phyloP scores from a whole-genome alignment of 371 early-diverging fungal genomes.

The Rhizomucor pusillus region DNA sequence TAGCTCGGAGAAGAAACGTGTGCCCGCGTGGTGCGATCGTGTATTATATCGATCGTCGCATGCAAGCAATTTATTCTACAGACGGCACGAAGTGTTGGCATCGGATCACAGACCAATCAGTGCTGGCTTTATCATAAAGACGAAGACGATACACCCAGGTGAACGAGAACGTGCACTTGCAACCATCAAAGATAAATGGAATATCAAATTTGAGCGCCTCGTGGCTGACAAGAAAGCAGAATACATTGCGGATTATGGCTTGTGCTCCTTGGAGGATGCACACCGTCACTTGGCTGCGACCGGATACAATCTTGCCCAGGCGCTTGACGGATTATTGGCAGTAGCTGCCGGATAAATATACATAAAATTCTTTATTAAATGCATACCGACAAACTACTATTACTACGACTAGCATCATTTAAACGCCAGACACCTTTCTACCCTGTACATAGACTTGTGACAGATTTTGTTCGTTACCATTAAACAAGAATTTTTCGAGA shows the following conservation, averaged over 20 bases:
- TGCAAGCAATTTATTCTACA: constrained; percentile 41
- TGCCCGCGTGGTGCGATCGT: constrained; percentile 89
- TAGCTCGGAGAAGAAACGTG: constrained; percentile 75
- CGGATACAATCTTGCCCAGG: constrained; percentile 26
- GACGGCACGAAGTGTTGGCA: constrained; percentile 60
- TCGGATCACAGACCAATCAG: constrained; percentile 85
- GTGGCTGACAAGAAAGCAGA: constrained; percentile 15
- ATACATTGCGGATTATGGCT: constrained; percentile 28
- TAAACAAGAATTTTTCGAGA: constrained; percentile 66
- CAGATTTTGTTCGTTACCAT: constrained; percentile 62
- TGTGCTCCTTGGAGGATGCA: constrained; percentile 25
- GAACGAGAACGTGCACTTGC: constrained; percentile 1
- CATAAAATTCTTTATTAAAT: too few species aligned
- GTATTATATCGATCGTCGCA: constrained; percentile 52
- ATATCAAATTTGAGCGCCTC: neutral
- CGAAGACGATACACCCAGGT: constrained; percentile 52
- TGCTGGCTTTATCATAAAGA: constrained; percentile 54
- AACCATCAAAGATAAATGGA: constrained; percentile 9
- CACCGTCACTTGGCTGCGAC: constrained; percentile 11
- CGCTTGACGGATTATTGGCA: neutral
- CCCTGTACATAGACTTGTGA: constrained; percentile 62
- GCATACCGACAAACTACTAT: neutral
- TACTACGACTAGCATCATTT: neutral
- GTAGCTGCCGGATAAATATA: neutral
- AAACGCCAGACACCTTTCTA: constrained; percentile 33